A percentile compares a stretch with the other conserved stretches of the same genome.
phyloP scores from a whole-genome alignment of 805 yeast genomes.

The Wickerhamomyces ciferrii region DNA sequence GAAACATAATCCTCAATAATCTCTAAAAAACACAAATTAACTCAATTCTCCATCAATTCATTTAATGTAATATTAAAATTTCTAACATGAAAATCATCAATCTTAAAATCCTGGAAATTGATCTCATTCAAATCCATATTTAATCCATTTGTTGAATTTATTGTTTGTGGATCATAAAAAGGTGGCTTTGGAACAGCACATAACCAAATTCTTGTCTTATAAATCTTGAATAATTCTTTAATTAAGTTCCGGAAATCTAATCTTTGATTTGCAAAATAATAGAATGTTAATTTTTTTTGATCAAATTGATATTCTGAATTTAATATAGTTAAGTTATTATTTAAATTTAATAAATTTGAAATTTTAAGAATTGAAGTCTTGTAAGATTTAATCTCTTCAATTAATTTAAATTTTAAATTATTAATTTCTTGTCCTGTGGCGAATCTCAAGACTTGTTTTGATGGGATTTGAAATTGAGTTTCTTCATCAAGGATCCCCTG shows the following conservation, averaged over 20 bases:
- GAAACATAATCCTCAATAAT: too few relatives aligned
- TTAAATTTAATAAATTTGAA: conserved; percentile 27
- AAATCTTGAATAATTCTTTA: conserved; percentile 67
- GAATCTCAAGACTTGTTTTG: conserved; percentile 72
- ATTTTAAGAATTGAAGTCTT: conserved; percentile 57
- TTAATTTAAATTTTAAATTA: conserved; percentile 55
- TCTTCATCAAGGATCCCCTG: conserved; percentile 28
- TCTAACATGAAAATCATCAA: conserved; percentile 22
- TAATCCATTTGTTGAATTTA: conserved; percentile 1
- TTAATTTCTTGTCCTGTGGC: conserved; percentile 68
- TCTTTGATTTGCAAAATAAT: conserved; percentile 58
- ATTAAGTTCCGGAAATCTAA: conserved; percentile 71
- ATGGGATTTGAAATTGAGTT: conserved; percentile 58
- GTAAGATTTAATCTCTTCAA: conserved; percentile 69
- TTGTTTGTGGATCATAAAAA: neutral
- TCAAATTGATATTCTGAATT: conserved; percentile 83
- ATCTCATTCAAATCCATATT: conserved; percentile 11
- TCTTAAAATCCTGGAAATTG: conserved; percentile 5
- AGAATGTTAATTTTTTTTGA: conserved; percentile 69
- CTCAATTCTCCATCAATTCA: conserved; percentile 6
- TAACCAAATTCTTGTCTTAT: conserved; percentile 79
- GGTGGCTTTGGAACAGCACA: conserved; percentile 49
- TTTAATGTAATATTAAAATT: conserved; percentile 12
- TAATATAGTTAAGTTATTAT: conserved; percentile 50
- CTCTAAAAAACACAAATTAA: too few relatives aligned